Evolutionary conservation across 768 basidiomycete species (phyloP), one percentile per base, ranked within the genome.

Genomic region (Boletus bicolor): DNA sequence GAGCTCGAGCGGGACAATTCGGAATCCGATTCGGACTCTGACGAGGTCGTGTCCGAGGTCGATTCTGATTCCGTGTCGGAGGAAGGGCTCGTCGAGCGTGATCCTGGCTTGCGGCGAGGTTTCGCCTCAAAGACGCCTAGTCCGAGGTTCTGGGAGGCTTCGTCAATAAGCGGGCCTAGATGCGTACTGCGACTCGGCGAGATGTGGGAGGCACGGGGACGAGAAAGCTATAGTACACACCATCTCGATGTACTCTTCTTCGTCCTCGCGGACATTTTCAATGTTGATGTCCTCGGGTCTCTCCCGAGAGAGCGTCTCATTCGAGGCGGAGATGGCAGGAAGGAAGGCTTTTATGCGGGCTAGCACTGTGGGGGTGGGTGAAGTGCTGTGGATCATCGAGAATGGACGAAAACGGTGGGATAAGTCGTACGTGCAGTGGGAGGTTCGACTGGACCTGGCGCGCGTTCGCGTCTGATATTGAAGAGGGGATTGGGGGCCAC

Each of bases 261-360:
- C 75, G n/a, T 72, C 73, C 21, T 72, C 75, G 7, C 73, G 71
- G 24, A 89, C 61, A 54, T 85, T 76, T 68, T 91, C 89, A 39
- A 91, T 87, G 63, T 89, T 82, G n/a, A 89, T 73, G 60, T 82
- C 85, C 17, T 68, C 64, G 1, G 84, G 85, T 55, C 84, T 77
- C 39, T 69, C 67, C 38, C 76, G 73, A 4, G 75, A 62, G 17
- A 89, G 76, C 1, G 77, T 67, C 2, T 75, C 76, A 60, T 88
- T 89, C 3, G 87, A 85, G 12, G 83, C 84, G 45, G 83, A 80
- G 17, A 89, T 73, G 60, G 82, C 74, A 3, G 87, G 86, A 6
- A 90, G 78, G 64, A 90, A 89, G 0, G 82, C 79, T 65, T 83
- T 80, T 4, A 89, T 76, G 17, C 87, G 82, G 10, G 81, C 76